These are phyloP conservation scores for Aspergillus awamori DNA, from an alignment of 2,329 filamentous ascomycete genomes.

Conservation along the genomic window DNA sequence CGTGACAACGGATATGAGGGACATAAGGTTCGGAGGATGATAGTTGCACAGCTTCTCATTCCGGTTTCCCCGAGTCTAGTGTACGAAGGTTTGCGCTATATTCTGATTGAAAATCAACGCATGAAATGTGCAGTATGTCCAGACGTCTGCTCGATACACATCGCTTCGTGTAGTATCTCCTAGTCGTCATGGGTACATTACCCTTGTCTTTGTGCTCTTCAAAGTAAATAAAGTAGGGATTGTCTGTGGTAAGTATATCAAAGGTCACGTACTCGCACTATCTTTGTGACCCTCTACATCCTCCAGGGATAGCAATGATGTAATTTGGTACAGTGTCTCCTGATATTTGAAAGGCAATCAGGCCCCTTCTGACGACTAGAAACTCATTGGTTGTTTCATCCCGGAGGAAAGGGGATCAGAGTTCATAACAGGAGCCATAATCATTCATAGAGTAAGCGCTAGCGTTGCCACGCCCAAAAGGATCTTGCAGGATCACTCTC, in stretches of 20 bases:
- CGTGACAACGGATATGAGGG: background rate
- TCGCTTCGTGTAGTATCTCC: no score
- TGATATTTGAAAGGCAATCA: no score
- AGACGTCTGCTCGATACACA: background rate
- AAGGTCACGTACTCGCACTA: background rate
- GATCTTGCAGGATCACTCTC: background rate
- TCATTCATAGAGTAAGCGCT: background rate
- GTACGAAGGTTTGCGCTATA: background rate
- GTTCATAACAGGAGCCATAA: background rate
- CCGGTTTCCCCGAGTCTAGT: background rate
- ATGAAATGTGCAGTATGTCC: background rate
- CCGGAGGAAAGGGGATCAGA: no score
- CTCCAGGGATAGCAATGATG: background rate
- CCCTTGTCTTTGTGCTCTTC: no score
- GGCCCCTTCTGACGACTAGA: background rate
- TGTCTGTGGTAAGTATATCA: background rate
- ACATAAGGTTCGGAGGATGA: background rate
- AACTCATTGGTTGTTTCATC: background rate
- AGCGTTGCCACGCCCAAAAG: background rate
- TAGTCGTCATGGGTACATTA: no score
- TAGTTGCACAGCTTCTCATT: background rate
- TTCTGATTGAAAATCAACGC: background rate
- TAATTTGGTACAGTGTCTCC: background rate
- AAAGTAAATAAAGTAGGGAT: background rate
- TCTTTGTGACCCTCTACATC: background rate